Evolutionary conservation across 805 yeast genomes (phyloP).

Genomic region (Metschnikowia peoriensis): DNA sequence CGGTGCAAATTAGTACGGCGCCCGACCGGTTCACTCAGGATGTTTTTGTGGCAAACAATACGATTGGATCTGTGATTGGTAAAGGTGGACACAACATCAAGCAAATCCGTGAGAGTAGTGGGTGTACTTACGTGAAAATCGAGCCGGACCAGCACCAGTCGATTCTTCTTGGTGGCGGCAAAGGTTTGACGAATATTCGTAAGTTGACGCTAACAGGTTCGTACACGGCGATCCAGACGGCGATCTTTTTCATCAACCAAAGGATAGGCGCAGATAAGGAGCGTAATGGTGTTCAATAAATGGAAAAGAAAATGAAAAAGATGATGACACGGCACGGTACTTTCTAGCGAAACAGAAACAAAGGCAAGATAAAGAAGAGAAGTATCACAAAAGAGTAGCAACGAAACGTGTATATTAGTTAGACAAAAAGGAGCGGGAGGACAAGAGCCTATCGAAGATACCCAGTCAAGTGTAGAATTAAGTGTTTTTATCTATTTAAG

Average conservation of each 20-base stretch:
- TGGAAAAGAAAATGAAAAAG: background rate
- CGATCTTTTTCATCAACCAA: constrained; percentile 68
- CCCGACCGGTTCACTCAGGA: constrained; percentile 64
- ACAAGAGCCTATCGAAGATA: background rate
- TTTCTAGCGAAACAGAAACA: background rate
- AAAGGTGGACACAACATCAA: constrained; percentile 81
- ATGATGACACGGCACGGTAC: background rate
- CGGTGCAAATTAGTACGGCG: constrained; percentile 30
- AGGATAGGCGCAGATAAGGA: constrained; percentile 66
- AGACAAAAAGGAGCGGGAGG: background rate
- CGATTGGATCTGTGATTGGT: constrained; percentile 83
- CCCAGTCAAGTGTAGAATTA: background rate
- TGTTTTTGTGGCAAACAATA: constrained; percentile 69
- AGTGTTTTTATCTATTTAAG: background rate
- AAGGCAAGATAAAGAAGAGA: background rate
- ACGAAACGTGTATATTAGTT: background rate
- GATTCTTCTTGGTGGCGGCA: constrained; percentile 44
- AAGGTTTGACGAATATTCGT: constrained; percentile 46
- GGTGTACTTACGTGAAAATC: constrained; percentile 68
- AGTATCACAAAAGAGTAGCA: too few species aligned
- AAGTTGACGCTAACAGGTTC: constrained; percentile 68
- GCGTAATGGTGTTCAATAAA: constrained; percentile 31
- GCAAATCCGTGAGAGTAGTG: constrained; percentile 71
- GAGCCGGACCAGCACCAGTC: constrained; percentile 58
- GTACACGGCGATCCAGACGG: constrained; percentile 65